Percentiles rank a stretch among this genome's conserved stretches.
These are phyloP conservation scores for Ogataea allantospora DNA, from an alignment of 805 yeast species.

Conservation along the genomic window DNA sequence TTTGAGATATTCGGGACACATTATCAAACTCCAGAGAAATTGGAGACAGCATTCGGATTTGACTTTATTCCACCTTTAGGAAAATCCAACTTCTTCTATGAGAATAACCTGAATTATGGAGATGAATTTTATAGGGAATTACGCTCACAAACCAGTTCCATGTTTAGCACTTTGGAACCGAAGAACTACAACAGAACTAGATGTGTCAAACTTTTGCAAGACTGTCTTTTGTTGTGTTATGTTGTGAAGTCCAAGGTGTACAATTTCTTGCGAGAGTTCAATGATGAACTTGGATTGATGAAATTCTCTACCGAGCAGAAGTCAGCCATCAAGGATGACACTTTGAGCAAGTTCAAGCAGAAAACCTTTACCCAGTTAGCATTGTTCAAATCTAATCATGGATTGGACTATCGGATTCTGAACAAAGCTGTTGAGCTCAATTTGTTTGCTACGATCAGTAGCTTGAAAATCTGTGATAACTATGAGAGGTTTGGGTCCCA, in stretches of 20 bases:
- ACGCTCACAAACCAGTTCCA: constrained; percentile 10
- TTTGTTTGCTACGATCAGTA: constrained; percentile 23
- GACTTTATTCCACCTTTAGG: constrained; percentile 31
- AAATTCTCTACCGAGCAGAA: constrained; percentile 19
- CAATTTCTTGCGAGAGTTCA: constrained; percentile 17
- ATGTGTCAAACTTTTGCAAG: constrained; percentile 19
- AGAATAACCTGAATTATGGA: constrained; percentile 20
- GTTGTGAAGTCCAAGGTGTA: constrained; percentile 34
- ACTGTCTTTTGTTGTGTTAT: constrained; percentile 35
- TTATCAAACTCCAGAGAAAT: neutral
- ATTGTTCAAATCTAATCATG: constrained; percentile 26
- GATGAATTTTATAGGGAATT: constrained; percentile 8
- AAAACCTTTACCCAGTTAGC: constrained; percentile 28
- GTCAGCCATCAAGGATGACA: constrained; percentile 12
- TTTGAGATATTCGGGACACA: constrained; percentile 2
- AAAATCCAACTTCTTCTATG: constrained; percentile 28
- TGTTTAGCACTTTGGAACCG: constrained; percentile 15
- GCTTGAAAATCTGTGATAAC: constrained; percentile 23
- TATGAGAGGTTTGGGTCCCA: constrained; percentile 13
- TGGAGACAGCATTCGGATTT: constrained; percentile 24
- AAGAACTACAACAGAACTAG: constrained; percentile 7
- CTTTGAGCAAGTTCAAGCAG: constrained; percentile 23
- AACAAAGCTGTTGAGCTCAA: constrained; percentile 25
- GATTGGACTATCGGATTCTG: constrained; percentile 27
- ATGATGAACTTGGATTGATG: constrained; percentile 22